Base-by-base conservation (phyloP, 1,139 yeast genomes). In the Saccharomyces hybrid region DNA sequence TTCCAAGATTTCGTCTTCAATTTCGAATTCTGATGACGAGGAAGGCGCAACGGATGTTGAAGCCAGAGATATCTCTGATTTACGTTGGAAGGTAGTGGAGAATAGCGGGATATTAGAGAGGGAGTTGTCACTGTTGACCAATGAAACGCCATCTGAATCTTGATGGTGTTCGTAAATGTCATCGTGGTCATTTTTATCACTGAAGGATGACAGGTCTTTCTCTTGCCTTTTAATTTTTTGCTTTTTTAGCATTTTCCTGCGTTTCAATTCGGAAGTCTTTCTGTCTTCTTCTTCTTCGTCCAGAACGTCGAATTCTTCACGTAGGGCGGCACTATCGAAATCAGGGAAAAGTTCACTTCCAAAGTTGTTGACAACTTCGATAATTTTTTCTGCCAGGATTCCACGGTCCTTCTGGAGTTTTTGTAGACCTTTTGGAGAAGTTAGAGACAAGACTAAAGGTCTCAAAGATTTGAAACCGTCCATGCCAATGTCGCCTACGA, bases 401-500 rank as follows among this genome's bases (percentile, higher is more conserved):
- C 70, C 66, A 53, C 90, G 73, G 53, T 77, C 77, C 32, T 73
- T 66, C 62, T 81, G 78, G 58, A 86, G 71, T 51, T 77, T 73
- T 38, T 71, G 70, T 46, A 64, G 58, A 64, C 77, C 78, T 66
- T 73, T 77, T 14, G 77, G 77, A 11, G 82, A 78, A 4, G 79
- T 79, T 46, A 91, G 72, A 1, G 96, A 86, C 48, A 90, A 73
- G 67, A 89, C 86, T 52, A 91, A 73, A 0, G 98, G 97, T 60
- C 90, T 78, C 58, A 91, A 73, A 4, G 95, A 84, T 67, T 90
- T 89, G 70, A 86, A 81, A 52, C 88, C 76, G 68, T 93, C 98
- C 81, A 88, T 78, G 21, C 99, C 98, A 60, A 86, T 88, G 71
- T 93, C 99, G 52, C 99, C 98, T 54, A 90, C 83, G 26, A 88